Evolutionary conservation across 768 basidiomycete species (phyloP).

Genomic region (Artomyces pyxidatus): DNA sequence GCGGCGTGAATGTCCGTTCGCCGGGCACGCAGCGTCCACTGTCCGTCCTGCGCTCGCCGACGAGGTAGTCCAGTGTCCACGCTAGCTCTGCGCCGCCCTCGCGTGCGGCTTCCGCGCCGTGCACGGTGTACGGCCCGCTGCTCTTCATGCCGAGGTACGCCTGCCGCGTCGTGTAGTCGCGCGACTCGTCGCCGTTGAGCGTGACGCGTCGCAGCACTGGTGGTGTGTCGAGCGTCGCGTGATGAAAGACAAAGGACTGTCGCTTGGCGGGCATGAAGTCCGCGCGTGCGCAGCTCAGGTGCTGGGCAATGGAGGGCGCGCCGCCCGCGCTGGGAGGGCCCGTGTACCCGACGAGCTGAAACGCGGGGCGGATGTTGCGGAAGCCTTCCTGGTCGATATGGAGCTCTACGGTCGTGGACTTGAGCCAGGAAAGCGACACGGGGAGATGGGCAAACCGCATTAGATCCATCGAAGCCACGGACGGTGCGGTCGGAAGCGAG

Average conservation of each 20-base stretch:
- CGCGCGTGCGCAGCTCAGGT: conserved; percentile 38
- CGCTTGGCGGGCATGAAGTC: conserved; percentile 58
- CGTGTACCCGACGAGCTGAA: conserved; percentile 50
- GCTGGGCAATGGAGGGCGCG: conserved; percentile 18
- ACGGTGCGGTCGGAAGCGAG: background rate
- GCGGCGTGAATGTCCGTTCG: conserved; percentile 65
- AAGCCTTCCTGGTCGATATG: conserved; percentile 84
- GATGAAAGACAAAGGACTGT: conserved; percentile 62
- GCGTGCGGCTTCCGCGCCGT: conserved; percentile 47
- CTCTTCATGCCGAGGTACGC: conserved; percentile 60
- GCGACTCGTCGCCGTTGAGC: conserved; percentile 55
- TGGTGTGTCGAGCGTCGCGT: conserved; percentile 54
- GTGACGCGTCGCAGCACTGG: conserved; percentile 68
- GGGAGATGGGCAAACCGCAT: conserved; percentile 23
- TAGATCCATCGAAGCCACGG: background rate
- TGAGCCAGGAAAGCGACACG: conserved; percentile 42
- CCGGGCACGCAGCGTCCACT: conserved; percentile 41
- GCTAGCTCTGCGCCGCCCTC: conserved; percentile 26
- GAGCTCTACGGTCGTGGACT: conserved; percentile 46
- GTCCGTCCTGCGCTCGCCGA: conserved; percentile 49
- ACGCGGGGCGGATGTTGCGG: conserved; percentile 49
- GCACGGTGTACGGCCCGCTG: conserved; percentile 70
- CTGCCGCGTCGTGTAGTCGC: conserved; percentile 71
- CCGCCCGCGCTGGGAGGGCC: conserved; percentile 15
- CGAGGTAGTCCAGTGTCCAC: conserved; percentile 79